Conservation (phyloP, 176 grass and related monocot species). For the Microstegium vimineum region DNA sequence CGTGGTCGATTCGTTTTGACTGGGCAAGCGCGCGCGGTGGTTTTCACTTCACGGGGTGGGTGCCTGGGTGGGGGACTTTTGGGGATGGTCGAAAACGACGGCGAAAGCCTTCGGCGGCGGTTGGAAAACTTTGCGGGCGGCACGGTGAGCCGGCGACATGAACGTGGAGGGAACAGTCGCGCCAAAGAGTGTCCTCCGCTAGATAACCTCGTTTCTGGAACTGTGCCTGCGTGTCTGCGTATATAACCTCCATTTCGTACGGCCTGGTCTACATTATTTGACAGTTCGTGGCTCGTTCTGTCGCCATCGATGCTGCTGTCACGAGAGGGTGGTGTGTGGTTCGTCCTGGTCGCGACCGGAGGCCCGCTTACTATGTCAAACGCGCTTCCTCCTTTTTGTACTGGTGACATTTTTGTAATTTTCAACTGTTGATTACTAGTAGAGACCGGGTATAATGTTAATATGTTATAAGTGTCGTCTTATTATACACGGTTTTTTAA, state of each 20-base stretch:
- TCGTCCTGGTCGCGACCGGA: background rate
- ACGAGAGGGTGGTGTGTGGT: background rate
- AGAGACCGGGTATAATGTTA: no score
- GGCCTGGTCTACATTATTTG: background rate
- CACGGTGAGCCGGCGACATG: no score
- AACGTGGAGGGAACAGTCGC: background rate
- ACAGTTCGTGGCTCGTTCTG: background rate
- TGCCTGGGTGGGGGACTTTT: background rate
- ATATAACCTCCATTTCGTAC: background rate
- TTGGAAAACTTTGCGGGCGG: background rate
- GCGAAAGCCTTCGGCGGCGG: no score
- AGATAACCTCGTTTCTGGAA: background rate
- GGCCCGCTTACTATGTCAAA: background rate
- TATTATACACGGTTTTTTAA: no score
- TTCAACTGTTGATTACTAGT: background rate
- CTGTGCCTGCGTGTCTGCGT: no score
- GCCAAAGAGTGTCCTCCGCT: background rate
- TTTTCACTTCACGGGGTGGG: background rate
- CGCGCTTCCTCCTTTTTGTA: background rate
- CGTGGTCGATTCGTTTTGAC: background rate
- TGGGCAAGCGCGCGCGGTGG: background rate
- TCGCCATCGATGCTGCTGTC: background rate
- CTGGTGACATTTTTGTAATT: background rate
- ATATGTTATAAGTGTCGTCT: no score
- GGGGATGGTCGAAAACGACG: slow-evolving; percentile 3